Conservation (phyloP, 208 protist species). For the Leishmania martiniquensis region DNA sequence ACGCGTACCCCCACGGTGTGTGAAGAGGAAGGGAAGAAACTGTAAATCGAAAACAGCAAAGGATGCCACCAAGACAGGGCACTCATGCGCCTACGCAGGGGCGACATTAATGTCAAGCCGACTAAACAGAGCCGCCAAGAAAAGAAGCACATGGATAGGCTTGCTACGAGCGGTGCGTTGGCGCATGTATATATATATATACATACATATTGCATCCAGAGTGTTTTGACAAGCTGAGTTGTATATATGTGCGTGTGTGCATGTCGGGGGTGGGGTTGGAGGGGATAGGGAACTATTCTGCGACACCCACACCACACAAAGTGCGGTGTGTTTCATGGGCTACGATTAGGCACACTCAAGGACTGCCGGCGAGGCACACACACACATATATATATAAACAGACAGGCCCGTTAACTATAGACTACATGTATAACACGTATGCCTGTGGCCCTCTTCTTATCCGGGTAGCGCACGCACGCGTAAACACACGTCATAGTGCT, state of each 20-base stretch:
- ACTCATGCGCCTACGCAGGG: neutral
- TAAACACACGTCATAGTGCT: neutral
- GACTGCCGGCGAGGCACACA: neutral
- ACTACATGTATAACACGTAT: neutral
- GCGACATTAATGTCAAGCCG: too few species aligned
- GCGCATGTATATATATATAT: neutral
- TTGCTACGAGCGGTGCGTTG: neutral
- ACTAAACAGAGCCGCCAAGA: neutral
- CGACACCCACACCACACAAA: neutral
- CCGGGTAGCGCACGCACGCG: neutral
- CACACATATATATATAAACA: neutral
- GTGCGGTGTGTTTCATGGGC: neutral
- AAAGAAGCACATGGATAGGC: neutral
- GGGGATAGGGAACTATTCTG: neutral
- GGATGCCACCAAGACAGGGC: neutral
- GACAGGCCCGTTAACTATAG: too few species aligned
- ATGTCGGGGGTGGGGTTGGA: neutral
- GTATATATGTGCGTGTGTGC: too few species aligned
- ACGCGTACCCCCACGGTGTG: neutral
- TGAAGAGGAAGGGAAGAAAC: neutral
- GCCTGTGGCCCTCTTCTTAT: neutral
- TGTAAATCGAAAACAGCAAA: neutral
- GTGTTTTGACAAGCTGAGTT: too few species aligned
- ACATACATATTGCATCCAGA: neutral
- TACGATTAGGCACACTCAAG: neutral